phyloP scores from a whole-genome alignment of 2,329 filamentous ascomycete genomes.

The Colletotrichum aenigma region DNA sequence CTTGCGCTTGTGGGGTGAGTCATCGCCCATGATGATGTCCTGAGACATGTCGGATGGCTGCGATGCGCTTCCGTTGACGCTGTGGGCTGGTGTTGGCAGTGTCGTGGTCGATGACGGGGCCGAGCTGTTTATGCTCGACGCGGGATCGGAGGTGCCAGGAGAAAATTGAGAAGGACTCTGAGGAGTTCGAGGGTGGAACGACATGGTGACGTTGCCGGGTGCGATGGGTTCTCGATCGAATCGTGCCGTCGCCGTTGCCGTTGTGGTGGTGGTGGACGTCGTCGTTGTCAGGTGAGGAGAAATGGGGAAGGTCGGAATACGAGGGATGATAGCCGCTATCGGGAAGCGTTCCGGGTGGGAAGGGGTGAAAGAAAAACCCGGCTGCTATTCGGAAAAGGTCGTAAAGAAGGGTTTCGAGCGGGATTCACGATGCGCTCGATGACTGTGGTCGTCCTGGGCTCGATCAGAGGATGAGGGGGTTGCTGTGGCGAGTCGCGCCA shows the following conservation, averaged over 20 bases:
- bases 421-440: constrained; percentile 25
- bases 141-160: constrained; percentile 57
- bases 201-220: constrained; percentile 55
- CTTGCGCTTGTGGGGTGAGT: constrained; percentile 66
- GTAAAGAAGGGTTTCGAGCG: constrained; percentile 1
- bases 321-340: background rate
- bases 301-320: constrained; percentile 10
- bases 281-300: constrained; percentile 29
- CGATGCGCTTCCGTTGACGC: constrained; percentile 60
- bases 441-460: constrained; percentile 8
- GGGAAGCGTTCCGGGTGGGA: constrained; percentile 10
- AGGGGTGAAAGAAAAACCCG: constrained; percentile 12
- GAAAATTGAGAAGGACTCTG: constrained; percentile 70
- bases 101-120: constrained; percentile 56
- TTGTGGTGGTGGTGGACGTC: constrained; percentile 40
- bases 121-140: constrained; percentile 55
- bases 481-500: constrained; percentile 40
- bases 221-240: constrained; percentile 21
- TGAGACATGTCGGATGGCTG: constrained; percentile 46
- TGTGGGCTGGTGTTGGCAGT: constrained; percentile 67
- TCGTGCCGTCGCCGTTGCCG: constrained; percentile 5
- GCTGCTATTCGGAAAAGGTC: background rate
- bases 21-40: constrained; percentile 51
- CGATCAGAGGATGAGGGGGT: constrained; percentile 26
- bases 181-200: constrained; percentile 70